Evolutionary conservation across 1,139 yeast genomes (phyloP).

Genomic region (Diutina mesorugosa): DNA sequence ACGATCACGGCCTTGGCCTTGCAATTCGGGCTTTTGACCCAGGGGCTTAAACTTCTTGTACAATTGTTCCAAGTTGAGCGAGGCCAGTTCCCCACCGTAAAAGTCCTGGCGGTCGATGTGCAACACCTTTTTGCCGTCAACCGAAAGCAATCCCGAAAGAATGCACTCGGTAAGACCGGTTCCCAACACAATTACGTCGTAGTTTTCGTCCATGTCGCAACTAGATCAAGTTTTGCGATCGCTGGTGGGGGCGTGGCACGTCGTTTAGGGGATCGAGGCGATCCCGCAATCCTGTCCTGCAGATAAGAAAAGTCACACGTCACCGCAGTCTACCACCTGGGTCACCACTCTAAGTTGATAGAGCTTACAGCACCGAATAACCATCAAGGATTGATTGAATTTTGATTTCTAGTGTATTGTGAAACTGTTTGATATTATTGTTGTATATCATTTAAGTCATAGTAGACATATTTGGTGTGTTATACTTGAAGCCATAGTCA

Average conservation of each 20-base stretch:
- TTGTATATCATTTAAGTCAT: too few relatives aligned
- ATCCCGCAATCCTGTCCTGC: background rate
- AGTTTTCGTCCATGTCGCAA: constrained; percentile 72
- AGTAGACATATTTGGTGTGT: too few relatives aligned
- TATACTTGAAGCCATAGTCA: too few relatives aligned
- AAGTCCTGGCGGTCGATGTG: constrained; percentile 96
- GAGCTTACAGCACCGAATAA: too few relatives aligned
- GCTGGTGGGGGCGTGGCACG: background rate
- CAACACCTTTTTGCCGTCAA: constrained; percentile 91
- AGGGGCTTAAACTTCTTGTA: constrained; percentile 61
- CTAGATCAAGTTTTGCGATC: background rate
- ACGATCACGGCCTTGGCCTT: constrained; percentile 87
- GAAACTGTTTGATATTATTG: too few relatives aligned
- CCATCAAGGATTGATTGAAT: background rate
- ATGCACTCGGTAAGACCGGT: constrained; percentile 95
- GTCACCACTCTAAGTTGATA: background rate
- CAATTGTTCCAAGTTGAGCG: constrained; percentile 48
- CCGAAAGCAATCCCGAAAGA: constrained; percentile 84
- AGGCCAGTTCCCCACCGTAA: constrained; percentile 79
- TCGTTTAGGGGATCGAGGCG: background rate
- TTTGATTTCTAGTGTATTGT: too few relatives aligned
- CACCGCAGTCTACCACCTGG: background rate
- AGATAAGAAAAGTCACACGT: background rate
- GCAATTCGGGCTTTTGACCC: constrained; percentile 55
- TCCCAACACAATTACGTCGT: constrained; percentile 74